Base-by-base conservation (phyloP, 2,329 filamentous ascomycete genomes). In the Fusarium newnesense region DNA sequence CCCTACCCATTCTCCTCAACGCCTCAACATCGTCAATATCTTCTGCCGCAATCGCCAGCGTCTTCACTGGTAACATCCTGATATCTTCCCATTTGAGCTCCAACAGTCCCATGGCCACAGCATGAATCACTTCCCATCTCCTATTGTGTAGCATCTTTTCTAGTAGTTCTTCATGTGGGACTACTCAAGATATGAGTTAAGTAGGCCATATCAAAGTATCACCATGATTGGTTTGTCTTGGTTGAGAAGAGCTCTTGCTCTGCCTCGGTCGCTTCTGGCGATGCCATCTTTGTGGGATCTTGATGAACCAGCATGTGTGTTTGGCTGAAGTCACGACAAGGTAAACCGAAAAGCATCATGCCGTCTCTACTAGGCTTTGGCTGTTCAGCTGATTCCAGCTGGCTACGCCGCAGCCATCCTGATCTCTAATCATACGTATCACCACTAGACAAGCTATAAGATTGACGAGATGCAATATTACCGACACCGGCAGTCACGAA, bases 161-260 rank as follows among this genome's bases (percentile, higher is more conserved):
- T 26, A 83, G 44, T n/a, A 83, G 71, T 30, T 77, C 78, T 21
- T 80, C 77, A 63, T 80, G 64, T 78, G 76, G 5, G 68, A 67
- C 74, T 75, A 83, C 60, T 83, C 82, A 21, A 81, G 75, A 60
- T 79, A 78, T 4, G 76, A 83, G 50, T 76, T 79, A 42, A 82
- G 70, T 9, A 81, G 67, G 12, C 79, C 75, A 56, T 83, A 80
- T 11, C 82, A 75, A 37, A 82, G 73, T 21, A 82, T 66, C n/a
- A 82, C 75, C 2, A 77, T 80, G 1, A 70, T 74, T 9, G 73
- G 61, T 34, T 76, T 78, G 18, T 78, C 75, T 1, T 81, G 65
- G 54, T 81, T 79, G 49, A 76, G 66, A 76, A 80, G 37, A 81
- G 74, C 36, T 76, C 72, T 36, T 44, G 43, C 24, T 75, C 62